Evolutionary conservation across 2,329 filamentous ascomycete species (phyloP).

Genomic region (Podosphaera fusca): DNA sequence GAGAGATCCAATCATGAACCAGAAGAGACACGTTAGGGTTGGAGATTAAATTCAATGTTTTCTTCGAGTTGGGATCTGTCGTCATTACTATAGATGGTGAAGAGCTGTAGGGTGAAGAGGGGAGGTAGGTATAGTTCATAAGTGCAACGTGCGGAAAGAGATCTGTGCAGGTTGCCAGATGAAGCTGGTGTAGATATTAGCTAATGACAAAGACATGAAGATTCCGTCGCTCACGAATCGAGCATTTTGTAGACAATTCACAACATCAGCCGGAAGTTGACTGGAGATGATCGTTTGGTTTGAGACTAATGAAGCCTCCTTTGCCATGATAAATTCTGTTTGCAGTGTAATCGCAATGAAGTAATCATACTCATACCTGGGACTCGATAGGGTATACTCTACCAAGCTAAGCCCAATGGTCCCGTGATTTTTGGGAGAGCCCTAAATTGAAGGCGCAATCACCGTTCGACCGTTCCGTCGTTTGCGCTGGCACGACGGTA

Average conservation of each 20-base stretch:
- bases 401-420: background rate
- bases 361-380: background rate
- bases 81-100: slow-evolving; percentile 90
- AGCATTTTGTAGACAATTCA: slow-evolving; percentile 80
- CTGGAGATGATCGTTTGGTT: slow-evolving; percentile 24
- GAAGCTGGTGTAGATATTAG: slow-evolving; percentile 36
- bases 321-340: background rate
- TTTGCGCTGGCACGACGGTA: too few species aligned
- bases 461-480: background rate
- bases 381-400: background rate
- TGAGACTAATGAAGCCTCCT: background rate
- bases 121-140: slow-evolving; percentile 98
- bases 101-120: slow-evolving; percentile 43
- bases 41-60: slow-evolving; percentile 55
- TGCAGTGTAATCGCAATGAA: background rate
- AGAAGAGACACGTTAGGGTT: slow-evolving; percentile 81
- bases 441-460: background rate
- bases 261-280: slow-evolving; percentile 59
- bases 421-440: background rate
- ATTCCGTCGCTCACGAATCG: slow-evolving; percentile 46
- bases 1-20: slow-evolving; percentile 96
- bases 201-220: slow-evolving; percentile 2
- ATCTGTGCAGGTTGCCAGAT: slow-evolving; percentile 72
- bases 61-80: slow-evolving; percentile 55
- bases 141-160: slow-evolving; percentile 79